These are phyloP conservation scores for Punctularia strigosozonata DNA, from an alignment of 768 basidiomycete genomes.

Conservation along the genomic window DNA sequence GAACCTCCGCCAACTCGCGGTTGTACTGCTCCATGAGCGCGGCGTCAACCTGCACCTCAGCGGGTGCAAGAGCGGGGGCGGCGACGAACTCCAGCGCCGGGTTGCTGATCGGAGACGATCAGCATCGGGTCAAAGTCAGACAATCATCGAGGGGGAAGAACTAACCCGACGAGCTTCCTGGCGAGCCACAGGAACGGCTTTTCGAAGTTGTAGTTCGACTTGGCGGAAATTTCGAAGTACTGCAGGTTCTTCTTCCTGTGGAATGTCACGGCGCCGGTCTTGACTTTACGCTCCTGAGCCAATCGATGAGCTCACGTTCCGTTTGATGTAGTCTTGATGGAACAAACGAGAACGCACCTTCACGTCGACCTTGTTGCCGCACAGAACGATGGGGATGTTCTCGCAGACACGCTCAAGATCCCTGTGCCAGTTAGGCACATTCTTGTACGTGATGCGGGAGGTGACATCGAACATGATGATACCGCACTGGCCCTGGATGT, in stretches of 20 bases:
- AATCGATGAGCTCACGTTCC: conserved; percentile 3
- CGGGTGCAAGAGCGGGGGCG: conserved; percentile 89
- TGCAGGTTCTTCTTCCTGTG: conserved; percentile 99
- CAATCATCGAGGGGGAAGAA: conserved; percentile 6
- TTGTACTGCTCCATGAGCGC: conserved; percentile 72
- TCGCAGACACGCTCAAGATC: conserved; percentile 99
- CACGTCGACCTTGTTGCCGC: conserved; percentile 99
- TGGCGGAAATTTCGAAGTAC: conserved; percentile 99
- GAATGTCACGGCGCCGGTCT: conserved; percentile 97
- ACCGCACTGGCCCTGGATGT: conserved; percentile 96
- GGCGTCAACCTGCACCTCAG: conserved; percentile 80
- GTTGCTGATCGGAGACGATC: conserved; percentile 65
- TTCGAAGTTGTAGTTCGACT: conserved; percentile 99
- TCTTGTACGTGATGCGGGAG: conserved; percentile 99
- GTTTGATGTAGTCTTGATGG: neutral
- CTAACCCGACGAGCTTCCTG: conserved; percentile 92
- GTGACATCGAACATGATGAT: conserved; percentile 99
- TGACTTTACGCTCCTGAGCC: conserved; percentile 94
- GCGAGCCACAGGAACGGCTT: conserved; percentile 99
- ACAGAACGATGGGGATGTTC: conserved; percentile 98
- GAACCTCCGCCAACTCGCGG: conserved; percentile 58
- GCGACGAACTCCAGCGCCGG: conserved; percentile 88
- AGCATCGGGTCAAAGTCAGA: neutral
- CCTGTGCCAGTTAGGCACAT: conserved; percentile 99
- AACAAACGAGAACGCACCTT: conserved; percentile 50